These are phyloP conservation scores for Thalia dealbata DNA, from an alignment of 176 grass and related monocot species.

Conservation along the genomic window DNA sequence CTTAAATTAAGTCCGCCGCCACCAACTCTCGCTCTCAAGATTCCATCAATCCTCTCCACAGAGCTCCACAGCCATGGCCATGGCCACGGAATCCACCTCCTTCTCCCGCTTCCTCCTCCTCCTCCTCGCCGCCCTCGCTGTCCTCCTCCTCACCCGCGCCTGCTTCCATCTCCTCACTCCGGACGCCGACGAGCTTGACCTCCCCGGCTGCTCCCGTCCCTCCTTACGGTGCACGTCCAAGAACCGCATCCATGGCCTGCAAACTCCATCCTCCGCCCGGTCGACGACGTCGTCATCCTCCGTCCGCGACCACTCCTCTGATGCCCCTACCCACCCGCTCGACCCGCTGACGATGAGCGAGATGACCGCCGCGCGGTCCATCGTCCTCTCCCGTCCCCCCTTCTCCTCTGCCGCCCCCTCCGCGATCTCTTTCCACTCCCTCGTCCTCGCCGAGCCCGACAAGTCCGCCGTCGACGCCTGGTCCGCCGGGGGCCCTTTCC, in stretches of 20 bases:
- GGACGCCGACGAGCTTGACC: neutral
- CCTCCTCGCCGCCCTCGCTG: slow-evolving; percentile 31
- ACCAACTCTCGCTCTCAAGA: no score
- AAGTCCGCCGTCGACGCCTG: slow-evolving; percentile 43
- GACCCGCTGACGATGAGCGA: slow-evolving; percentile 64
- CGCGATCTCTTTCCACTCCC: slow-evolving; percentile 51
- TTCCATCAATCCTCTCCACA: no score
- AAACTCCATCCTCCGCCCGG: slow-evolving; percentile 19
- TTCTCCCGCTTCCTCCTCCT: slow-evolving; percentile 54
- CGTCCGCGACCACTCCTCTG: slow-evolving; percentile 24
- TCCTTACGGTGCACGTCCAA: slow-evolving; percentile 16
- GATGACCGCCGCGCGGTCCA: slow-evolving; percentile 44
- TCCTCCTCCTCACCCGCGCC: slow-evolving; percentile 42
- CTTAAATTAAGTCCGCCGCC: no score
- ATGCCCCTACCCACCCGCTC: slow-evolving; percentile 46
- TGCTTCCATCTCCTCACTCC: slow-evolving; percentile 12
- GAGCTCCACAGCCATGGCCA: no score
- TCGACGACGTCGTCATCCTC: neutral
- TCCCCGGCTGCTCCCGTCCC: slow-evolving; percentile 29
- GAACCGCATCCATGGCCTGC: slow-evolving; percentile 3
- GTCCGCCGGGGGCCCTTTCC: slow-evolving; percentile 33
- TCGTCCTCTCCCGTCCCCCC: slow-evolving; percentile 38
- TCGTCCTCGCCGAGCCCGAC: slow-evolving; percentile 57
- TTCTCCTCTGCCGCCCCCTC: slow-evolving; percentile 52
- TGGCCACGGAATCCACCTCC: slow-evolving; percentile 37